Percentiles rank a stretch among this genome's conserved stretches.
These are phyloP conservation scores for Agaricus subrufescens DNA, from an alignment of 768 basidiomycete genomes.

Conservation along the genomic window DNA sequence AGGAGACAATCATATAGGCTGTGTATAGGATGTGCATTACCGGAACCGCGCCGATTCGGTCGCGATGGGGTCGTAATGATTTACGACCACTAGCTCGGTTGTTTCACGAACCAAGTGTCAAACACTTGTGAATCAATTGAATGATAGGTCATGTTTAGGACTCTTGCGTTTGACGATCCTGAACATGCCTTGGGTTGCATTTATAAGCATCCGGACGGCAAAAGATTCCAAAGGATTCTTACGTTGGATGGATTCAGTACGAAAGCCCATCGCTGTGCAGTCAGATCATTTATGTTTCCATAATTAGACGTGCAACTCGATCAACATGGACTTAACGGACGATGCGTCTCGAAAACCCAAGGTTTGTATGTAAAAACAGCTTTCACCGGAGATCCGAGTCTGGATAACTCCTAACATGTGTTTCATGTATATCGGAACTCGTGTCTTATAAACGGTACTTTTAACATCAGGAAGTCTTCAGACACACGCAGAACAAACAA, in stretches of 20 bases:
- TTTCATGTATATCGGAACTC: no score
- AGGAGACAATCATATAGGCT: background rate
- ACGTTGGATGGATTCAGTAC: background rate
- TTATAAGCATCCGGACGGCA: background rate
- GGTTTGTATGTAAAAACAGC: slow-evolving; percentile 3
- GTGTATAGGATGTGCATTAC: background rate
- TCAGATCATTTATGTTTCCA: background rate
- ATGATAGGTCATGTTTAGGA: background rate
- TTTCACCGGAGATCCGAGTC: no score
- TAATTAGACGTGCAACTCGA: background rate
- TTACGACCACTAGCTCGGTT: background rate
- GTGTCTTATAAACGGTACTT: no score
- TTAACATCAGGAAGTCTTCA: no score
- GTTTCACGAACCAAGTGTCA: background rate
- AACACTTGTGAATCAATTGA: background rate
- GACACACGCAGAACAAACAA: background rate
- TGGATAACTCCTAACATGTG: no score
- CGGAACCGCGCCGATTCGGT: slow-evolving; percentile 6
- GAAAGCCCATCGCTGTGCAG: background rate
- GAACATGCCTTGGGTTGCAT: background rate
- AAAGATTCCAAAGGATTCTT: background rate
- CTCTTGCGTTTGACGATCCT: no score
- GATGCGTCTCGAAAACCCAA: background rate
- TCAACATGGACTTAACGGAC: background rate
- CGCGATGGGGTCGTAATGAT: background rate